These are phyloP conservation scores for Lachancea kluyveri DNA, from an alignment of 805 yeast genomes.

Conservation along the genomic window DNA sequence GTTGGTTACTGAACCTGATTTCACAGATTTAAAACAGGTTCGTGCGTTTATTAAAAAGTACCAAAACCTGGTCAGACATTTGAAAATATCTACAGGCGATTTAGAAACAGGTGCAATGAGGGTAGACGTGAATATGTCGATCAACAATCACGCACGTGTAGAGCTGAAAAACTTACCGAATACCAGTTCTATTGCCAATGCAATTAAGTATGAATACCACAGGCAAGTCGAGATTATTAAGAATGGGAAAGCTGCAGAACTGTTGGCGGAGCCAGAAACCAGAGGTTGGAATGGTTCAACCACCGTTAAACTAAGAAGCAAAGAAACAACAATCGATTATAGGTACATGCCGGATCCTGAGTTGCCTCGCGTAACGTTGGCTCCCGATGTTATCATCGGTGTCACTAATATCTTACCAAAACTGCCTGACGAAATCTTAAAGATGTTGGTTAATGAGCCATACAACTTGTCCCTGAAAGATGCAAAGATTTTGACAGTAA, in stretches of 20 bases:
- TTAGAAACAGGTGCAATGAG: constrained; percentile 93
- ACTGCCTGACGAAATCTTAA: constrained; percentile 55
- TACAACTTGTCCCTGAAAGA: constrained; percentile 61
- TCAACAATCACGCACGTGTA: constrained; percentile 64
- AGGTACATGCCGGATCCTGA: constrained; percentile 95
- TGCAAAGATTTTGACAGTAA: constrained; percentile 60
- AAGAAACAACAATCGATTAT: constrained; percentile 81
- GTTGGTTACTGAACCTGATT: constrained; percentile 87
- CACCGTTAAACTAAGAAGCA: constrained; percentile 64
- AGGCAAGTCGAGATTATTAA: constrained; percentile 56
- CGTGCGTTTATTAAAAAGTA: constrained; percentile 75
- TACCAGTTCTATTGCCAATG: constrained; percentile 69
- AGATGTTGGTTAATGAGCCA: constrained; percentile 40
- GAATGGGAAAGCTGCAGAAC: constrained; percentile 29
- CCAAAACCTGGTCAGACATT: constrained; percentile 60
- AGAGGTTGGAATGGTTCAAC: constrained; percentile 84
- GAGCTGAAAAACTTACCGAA: constrained; percentile 89
- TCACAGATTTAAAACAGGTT: constrained; percentile 59
- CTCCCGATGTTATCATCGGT: constrained; percentile 34
- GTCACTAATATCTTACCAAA: constrained; percentile 43
- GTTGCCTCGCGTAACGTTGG: constrained; percentile 51
- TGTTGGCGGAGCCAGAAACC: constrained; percentile 47
- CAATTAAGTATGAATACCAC: constrained; percentile 64
- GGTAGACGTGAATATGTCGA: constrained; percentile 89
- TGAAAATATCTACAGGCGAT: constrained; percentile 81